These are phyloP conservation scores for Phialophora expanda DNA, from an alignment of 2,329 filamentous ascomycete genomes.

Conservation along the genomic window DNA sequence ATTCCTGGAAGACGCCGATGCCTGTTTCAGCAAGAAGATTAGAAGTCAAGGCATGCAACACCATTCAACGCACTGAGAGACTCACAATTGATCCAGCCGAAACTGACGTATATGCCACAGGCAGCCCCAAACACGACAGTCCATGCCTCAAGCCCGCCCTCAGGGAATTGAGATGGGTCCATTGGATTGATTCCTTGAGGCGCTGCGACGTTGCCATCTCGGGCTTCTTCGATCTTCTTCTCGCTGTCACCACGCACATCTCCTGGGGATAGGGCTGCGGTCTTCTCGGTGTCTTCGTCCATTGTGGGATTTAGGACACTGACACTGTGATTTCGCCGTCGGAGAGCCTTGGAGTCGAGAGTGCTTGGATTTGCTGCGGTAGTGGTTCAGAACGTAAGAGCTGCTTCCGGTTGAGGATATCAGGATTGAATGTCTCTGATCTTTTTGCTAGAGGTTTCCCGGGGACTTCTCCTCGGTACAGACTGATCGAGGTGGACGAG, in stretches of 20 bases:
- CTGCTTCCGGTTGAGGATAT: neutral
- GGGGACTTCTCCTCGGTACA: neutral
- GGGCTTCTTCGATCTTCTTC: slow-evolving; percentile 11
- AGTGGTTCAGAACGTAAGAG: neutral
- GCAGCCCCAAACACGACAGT: slow-evolving; percentile 51
- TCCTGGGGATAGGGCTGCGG: neutral
- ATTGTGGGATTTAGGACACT: slow-evolving; percentile 8
- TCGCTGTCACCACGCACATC: neutral
- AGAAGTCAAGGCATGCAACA: neutral
- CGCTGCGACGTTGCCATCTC: slow-evolving; percentile 10
- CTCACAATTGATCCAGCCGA: slow-evolving; percentile 47
- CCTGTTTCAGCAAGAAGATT: slow-evolving; percentile 22
- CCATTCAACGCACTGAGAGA: neutral
- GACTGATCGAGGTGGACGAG: too few species aligned
- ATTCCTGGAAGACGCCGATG: slow-evolving; percentile 64
- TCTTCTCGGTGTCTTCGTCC: slow-evolving; percentile 27
- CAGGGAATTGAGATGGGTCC: slow-evolving; percentile 43
- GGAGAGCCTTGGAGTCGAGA: neutral
- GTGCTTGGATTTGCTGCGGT: neutral
- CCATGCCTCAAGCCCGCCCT: slow-evolving; percentile 52
- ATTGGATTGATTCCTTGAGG: slow-evolving; percentile 30
- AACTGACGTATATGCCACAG: slow-evolving; percentile 48
- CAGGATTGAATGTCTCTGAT: neutral
- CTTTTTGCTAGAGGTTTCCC: neutral
- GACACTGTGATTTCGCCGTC: slow-evolving; percentile 2